Conservation (phyloP, 805 yeast species). For the Cyberlindnera amylophila region DNA sequence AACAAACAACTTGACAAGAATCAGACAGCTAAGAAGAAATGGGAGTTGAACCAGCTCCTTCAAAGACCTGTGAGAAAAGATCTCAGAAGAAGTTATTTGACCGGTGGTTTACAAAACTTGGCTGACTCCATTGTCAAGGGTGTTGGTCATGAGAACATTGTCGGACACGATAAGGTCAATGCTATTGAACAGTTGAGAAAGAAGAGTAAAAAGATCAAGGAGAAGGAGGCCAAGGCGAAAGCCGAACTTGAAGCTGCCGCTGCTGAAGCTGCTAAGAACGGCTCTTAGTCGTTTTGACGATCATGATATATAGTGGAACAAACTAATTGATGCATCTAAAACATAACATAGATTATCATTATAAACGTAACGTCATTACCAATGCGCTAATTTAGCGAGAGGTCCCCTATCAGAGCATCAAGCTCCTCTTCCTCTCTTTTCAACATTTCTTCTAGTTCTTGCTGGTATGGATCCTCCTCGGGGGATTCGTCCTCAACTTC, state of each 20-base stretch:
- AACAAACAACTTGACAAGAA: constrained; percentile 49
- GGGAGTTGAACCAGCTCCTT: constrained; percentile 51
- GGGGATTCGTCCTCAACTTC: constrained; percentile 8
- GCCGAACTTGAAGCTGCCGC: not conserved
- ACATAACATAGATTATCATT: not conserved
- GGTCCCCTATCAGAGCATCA: constrained; percentile 13
- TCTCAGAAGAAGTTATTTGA: constrained; percentile 66
- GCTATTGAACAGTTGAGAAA: constrained; percentile 62
- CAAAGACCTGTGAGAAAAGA: constrained; percentile 55
- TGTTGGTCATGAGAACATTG: constrained; percentile 58
- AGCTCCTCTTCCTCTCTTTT: constrained; percentile 15
- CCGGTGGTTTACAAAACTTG: constrained; percentile 72
- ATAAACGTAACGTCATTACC: not conserved
- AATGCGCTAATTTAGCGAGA: not conserved
- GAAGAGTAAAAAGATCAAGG: constrained; percentile 9
- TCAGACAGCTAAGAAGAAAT: constrained; percentile 43
- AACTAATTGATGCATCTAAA: not conserved
- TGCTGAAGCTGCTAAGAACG: too few relatives aligned
- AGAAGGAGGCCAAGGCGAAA: constrained; percentile 1
- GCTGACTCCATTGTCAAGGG: constrained; percentile 75
- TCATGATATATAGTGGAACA: not conserved
- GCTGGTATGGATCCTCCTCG: constrained; percentile 15
- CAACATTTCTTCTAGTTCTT: constrained; percentile 16
- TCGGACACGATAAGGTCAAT: constrained; percentile 65
- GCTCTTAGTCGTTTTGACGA: too few relatives aligned